phyloP scores from a whole-genome alignment of 768 basidiomycete genomes.

The Crucibulum laeve region DNA sequence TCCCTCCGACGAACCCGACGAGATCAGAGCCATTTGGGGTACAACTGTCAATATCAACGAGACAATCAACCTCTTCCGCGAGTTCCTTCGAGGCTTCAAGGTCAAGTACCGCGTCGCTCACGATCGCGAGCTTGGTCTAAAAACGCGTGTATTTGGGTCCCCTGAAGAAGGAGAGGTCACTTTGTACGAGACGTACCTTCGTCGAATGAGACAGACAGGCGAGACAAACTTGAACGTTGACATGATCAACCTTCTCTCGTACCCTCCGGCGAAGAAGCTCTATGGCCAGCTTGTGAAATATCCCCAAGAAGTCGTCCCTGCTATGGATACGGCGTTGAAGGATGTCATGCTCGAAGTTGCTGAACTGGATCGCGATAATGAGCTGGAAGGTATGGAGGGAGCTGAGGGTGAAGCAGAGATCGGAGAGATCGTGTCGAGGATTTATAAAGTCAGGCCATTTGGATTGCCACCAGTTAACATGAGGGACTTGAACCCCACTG shows the following conservation, averaged over 20 bases:
- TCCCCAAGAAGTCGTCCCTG: slow-evolving; percentile 95
- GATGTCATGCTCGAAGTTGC: slow-evolving; percentile 88
- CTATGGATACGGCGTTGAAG: slow-evolving; percentile 95
- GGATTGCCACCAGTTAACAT: slow-evolving; percentile 84
- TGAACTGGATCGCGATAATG: slow-evolving; percentile 71
- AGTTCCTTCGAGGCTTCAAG: slow-evolving; percentile 91
- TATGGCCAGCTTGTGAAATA: slow-evolving; percentile 84
- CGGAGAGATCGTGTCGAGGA: slow-evolving; percentile 78
- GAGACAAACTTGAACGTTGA: slow-evolving; percentile 93
- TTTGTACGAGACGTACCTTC: slow-evolving; percentile 77
- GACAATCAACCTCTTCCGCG: slow-evolving; percentile 86
- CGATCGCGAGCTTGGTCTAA: slow-evolving; percentile 60
- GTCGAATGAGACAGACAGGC: slow-evolving; percentile 86
- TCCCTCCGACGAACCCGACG: slow-evolving; percentile 72
- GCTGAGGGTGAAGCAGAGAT: slow-evolving; percentile 79
- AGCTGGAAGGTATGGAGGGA: slow-evolving; percentile 72
- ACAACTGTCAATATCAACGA: slow-evolving; percentile 91
- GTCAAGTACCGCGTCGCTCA: slow-evolving; percentile 77
- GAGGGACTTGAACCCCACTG: slow-evolving; percentile 91
- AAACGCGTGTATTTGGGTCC: slow-evolving; percentile 43
- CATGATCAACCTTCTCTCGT: slow-evolving; percentile 79
- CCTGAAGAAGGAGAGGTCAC: slow-evolving; percentile 66
- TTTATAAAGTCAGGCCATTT: slow-evolving; percentile 94
- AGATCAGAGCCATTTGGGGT: slow-evolving; percentile 94
- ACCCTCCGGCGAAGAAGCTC: slow-evolving; percentile 80